These are phyloP conservation scores for Theobroma cacao DNA, from an alignment of 345 rosid species.

Conservation along the genomic window DNA sequence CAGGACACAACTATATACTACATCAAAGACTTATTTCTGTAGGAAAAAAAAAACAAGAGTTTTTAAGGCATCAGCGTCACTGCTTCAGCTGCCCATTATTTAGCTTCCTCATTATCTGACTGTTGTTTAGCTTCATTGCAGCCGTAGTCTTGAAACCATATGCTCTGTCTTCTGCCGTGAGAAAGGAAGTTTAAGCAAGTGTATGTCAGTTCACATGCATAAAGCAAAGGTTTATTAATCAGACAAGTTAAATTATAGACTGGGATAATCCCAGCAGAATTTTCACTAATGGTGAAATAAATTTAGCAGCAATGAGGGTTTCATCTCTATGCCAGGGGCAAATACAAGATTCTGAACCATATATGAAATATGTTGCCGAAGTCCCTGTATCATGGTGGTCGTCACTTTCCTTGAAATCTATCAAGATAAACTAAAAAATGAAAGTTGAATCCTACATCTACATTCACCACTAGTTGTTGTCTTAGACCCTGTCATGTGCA, in stretches of 20 bases:
- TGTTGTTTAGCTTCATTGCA: conserved; percentile 14
- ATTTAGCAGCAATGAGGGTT: background rate
- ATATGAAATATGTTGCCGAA: too few relatives aligned
- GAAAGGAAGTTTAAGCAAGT: background rate
- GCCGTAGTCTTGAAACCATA: conserved; percentile 55
- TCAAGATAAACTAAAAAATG: background rate
- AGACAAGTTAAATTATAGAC: background rate
- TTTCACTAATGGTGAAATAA: background rate
- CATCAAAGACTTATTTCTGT: background rate
- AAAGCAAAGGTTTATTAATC: background rate
- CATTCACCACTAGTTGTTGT: background rate
- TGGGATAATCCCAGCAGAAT: background rate
- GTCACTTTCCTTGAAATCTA: background rate
- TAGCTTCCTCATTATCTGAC: too few relatives aligned
- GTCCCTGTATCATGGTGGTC: too few relatives aligned
- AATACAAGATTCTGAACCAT: too few relatives aligned
- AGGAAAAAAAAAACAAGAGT: background rate
- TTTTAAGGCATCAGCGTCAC: background rate
- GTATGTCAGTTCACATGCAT: background rate
- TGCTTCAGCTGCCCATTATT: too few relatives aligned
- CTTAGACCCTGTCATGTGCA: background rate
- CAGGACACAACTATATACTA: background rate
- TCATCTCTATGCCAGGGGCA: background rate
- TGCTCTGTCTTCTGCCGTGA: conserved; percentile 52
- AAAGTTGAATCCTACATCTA: background rate